A percentile compares a stretch with the other conserved stretches of the same genome.
Conservation (phyloP, 352 stramenopile genomes). For the Pythium guiyangense region DNA sequence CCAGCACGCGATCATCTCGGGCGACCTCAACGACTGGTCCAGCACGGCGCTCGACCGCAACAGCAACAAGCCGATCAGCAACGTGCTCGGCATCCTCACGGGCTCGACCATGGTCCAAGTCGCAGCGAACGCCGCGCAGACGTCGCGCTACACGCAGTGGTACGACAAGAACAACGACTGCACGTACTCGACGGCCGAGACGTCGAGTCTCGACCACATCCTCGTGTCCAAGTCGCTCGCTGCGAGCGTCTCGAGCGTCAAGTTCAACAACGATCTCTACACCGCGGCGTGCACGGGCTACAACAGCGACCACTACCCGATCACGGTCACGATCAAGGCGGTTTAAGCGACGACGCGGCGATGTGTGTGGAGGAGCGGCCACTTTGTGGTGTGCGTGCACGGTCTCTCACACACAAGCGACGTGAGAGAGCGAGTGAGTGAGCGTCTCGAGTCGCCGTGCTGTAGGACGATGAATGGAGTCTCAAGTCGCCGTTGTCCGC, state of each 20-base stretch:
- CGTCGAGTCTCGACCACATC: slow-evolving; percentile 2
- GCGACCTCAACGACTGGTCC: slow-evolving; percentile 73
- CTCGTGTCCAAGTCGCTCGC: slow-evolving; percentile 28
- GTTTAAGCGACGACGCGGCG: neutral
- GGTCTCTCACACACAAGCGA: too few species aligned
- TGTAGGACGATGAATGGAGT: too few species aligned
- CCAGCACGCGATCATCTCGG: slow-evolving; percentile 59
- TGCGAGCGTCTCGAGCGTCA: slow-evolving; percentile 13
- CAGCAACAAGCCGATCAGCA: slow-evolving; percentile 48
- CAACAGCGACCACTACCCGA: slow-evolving; percentile 33
- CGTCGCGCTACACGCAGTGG: slow-evolving; percentile 53
- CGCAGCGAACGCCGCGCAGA: slow-evolving; percentile 29
- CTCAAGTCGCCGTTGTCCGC: too few species aligned
- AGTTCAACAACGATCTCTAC: slow-evolving; percentile 25
- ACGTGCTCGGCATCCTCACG: slow-evolving; percentile 44
- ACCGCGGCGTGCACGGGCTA: slow-evolving; percentile 15
- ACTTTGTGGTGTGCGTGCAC: too few species aligned
- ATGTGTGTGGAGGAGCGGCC: too few species aligned
- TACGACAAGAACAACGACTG: slow-evolving; percentile 62
- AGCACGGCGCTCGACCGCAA: slow-evolving; percentile 50
- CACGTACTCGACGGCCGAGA: slow-evolving; percentile 36
- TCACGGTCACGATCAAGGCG: slow-evolving; percentile 22
- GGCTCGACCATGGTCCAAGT: slow-evolving; percentile 41
- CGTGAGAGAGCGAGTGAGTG: too few species aligned
- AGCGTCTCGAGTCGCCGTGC: too few species aligned